Conservation (phyloP, 352 stramenopile genomes). For the Labyrinthula sp. region DNA sequence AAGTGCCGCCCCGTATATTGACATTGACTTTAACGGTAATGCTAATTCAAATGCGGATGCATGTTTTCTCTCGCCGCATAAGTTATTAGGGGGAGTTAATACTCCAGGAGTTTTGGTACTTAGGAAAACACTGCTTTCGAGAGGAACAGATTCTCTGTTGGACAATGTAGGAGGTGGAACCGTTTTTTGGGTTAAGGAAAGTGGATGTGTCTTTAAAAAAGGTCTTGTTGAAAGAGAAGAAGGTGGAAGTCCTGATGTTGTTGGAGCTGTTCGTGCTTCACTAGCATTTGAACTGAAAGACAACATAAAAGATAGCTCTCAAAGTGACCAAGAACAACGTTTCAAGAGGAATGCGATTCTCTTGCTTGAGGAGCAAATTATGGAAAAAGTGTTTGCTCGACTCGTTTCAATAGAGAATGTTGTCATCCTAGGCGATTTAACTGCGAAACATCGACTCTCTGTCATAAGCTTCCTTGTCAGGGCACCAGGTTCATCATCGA, state of each 20-base stretch:
- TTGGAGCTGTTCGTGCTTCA: constrained; percentile 68
- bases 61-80: constrained; percentile 82
- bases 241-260: constrained; percentile 75
- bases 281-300: constrained; percentile 73
- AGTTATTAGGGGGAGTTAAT: constrained; percentile 72
- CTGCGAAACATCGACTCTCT: too few species aligned
- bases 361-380: too few species aligned
- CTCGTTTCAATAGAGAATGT: too few species aligned
- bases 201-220: constrained; percentile 54
- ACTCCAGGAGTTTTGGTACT: constrained; percentile 75
- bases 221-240: constrained; percentile 79
- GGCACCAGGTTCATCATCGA: constrained; percentile 48
- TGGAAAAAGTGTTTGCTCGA: too few species aligned
- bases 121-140: constrained; percentile 59
- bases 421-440: too few species aligned
- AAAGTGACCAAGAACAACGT: too few species aligned
- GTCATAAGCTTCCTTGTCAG: too few species aligned
- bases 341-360: too few species aligned
- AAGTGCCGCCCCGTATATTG: constrained; percentile 64
- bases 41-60: constrained; percentile 56
- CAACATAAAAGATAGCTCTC: too few species aligned
- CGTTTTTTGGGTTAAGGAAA: constrained; percentile 57
- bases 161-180: constrained; percentile 40
- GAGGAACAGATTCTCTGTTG: constrained; percentile 41
- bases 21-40: constrained; percentile 80